A percentile compares a stretch with the other conserved stretches of the same genome.
Evolutionary conservation across 345 rosid genomes (phyloP).

Genomic region (Citrus glauca): DNA sequence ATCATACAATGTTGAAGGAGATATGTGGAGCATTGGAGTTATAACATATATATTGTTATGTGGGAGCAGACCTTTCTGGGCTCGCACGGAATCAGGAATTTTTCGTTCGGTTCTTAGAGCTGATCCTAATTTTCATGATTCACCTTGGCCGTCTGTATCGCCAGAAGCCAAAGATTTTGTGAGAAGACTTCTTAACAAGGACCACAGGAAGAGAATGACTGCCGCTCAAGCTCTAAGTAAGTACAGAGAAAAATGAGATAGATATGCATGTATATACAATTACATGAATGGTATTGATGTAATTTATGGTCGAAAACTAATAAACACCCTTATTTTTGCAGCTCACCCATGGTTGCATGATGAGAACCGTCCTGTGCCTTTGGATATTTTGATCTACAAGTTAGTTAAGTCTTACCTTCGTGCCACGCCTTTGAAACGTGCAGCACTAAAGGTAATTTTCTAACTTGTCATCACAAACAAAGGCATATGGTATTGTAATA

Average conservation of each 20-base stretch:
- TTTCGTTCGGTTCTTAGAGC: slow-evolving; percentile 92
- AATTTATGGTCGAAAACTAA: slow-evolving; percentile 7
- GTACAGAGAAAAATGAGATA: slow-evolving; percentile 10
- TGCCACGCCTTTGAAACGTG: slow-evolving; percentile 71
- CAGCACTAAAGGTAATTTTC: slow-evolving; percentile 72
- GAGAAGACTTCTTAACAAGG: slow-evolving; percentile 90
- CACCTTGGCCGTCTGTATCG: slow-evolving; percentile 90
- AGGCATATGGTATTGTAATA: background rate
- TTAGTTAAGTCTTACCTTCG: slow-evolving; percentile 69
- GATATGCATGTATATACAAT: too few species aligned
- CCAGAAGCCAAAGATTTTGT: slow-evolving; percentile 89
- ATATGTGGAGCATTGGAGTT: slow-evolving; percentile 97
- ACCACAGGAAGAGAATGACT: slow-evolving; percentile 95
- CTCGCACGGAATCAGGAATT: slow-evolving; percentile 94
- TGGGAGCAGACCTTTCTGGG: slow-evolving; percentile 97
- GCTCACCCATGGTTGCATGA: slow-evolving; percentile 92
- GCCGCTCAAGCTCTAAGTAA: slow-evolving; percentile 92
- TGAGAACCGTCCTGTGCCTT: slow-evolving; percentile 50
- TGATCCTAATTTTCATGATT: slow-evolving; percentile 83
- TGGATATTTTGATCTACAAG: slow-evolving; percentile 79
- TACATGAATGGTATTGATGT: background rate
- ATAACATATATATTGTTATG: slow-evolving; percentile 87
- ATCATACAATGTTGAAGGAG: slow-evolving; percentile 88
- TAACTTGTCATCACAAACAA: slow-evolving; percentile 1
- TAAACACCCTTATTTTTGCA: slow-evolving; percentile 27